Percentiles rank a stretch among this genome's conserved stretches.
Conservation (phyloP, 163 green algal genomes). For the Scenedesmus sp. region DNA sequence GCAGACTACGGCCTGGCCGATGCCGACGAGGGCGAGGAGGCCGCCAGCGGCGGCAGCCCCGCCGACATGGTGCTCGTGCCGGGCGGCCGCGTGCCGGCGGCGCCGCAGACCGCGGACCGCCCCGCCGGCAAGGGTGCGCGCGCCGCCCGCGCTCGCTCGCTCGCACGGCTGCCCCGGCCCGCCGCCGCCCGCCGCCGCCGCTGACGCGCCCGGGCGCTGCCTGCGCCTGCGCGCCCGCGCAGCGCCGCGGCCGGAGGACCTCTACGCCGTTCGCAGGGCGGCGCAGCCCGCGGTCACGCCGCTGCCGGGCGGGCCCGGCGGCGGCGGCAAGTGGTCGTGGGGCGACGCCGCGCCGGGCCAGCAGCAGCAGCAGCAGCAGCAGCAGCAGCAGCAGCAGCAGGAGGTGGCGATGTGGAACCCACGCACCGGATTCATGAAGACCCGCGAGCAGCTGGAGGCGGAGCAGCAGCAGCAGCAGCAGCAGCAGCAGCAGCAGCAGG, state of each 20-base stretch:
- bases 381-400: conserved; percentile 11
- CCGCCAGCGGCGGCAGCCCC: background rate
- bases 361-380: conserved; percentile 21
- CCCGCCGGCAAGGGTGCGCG: background rate
- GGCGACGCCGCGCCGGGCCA: too few relatives aligned
- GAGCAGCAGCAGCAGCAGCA: conserved; percentile 29
- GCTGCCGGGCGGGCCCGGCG: background rate
- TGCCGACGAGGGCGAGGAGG: background rate
- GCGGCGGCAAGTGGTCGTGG: background rate
- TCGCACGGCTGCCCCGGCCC: too few relatives aligned
- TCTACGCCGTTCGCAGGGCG: conserved; percentile 12
- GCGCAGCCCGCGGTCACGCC: conserved; percentile 1
- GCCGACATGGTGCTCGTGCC: conserved; percentile 1
- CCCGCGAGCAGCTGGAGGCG: conserved; percentile 30
- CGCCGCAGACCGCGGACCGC: background rate
- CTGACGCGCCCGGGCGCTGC: too few relatives aligned
- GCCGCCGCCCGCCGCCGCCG: too few relatives aligned
- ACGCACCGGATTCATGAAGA: conserved; percentile 58
- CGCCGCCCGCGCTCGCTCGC: too few relatives aligned
- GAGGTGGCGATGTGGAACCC: conserved; percentile 59
- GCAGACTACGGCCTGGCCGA: conserved; percentile 4
- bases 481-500: conserved; percentile 13
- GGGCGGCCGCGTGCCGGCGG: background rate
- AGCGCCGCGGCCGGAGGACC: conserved; percentile 16
- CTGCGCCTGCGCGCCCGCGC: background rate